Conservation (phyloP, 169 alveolate species). For the Eimeria zaria region DNA sequence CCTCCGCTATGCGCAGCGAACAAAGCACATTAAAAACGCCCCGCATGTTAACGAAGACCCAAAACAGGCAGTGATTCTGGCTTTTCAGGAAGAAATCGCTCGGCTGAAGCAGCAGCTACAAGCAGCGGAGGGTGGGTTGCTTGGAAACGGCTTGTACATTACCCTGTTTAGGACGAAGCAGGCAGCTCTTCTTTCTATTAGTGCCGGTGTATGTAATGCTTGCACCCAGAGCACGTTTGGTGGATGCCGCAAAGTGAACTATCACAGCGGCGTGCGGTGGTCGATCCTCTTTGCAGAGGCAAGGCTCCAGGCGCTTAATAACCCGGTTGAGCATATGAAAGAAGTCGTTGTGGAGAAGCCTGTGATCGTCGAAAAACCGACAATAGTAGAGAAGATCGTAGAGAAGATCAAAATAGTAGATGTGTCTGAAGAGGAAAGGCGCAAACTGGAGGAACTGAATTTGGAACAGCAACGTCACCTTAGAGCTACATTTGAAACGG, state of each 20-base stretch:
- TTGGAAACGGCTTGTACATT: too few species aligned
- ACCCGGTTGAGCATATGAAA: neutral
- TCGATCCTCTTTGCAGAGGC: neutral
- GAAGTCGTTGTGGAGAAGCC: neutral
- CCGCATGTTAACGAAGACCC: slow-evolving; percentile 97
- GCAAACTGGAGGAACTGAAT: slow-evolving; percentile 7
- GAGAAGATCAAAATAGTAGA: slow-evolving; percentile 37
- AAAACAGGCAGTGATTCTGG: slow-evolving; percentile 92
- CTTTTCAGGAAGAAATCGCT: slow-evolving; percentile 93
- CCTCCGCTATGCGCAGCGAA: slow-evolving; percentile 95
- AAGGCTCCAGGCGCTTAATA: neutral
- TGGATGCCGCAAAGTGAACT: neutral
- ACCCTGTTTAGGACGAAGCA: neutral
- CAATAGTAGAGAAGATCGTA: slow-evolving; percentile 1
- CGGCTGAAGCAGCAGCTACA: slow-evolving; percentile 88
- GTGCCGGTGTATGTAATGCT: neutral
- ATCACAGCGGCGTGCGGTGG: neutral
- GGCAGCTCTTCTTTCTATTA: neutral
- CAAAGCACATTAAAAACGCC: slow-evolving; percentile 94
- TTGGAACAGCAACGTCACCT: slow-evolving; percentile 55
- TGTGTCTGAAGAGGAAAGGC: slow-evolving; percentile 64
- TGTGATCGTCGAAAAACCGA: neutral
- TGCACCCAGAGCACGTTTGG: neutral
- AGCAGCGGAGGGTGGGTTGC: slow-evolving; percentile 74
- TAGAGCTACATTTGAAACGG: slow-evolving; percentile 45